Conservation (phyloP, 495 filamentous ascomycete genomes). For the Neurospora sp. region DNA sequence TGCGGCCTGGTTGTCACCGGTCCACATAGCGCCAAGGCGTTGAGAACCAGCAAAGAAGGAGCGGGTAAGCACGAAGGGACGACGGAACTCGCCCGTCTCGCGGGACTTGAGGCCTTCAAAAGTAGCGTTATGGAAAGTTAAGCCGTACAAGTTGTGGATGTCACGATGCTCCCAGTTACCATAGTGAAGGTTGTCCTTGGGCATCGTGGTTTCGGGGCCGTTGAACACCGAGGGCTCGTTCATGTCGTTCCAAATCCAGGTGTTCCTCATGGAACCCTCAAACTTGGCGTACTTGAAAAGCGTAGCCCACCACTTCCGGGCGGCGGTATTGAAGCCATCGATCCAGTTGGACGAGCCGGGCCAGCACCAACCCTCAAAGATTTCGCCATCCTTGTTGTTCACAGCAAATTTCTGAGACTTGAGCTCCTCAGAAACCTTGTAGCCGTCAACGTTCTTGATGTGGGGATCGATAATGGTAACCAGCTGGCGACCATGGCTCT, state of each 20-base stretch:
- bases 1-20: slow-evolving; percentile 86
- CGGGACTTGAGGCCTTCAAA: slow-evolving; percentile 72
- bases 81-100: slow-evolving; percentile 62
- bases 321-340: slow-evolving; percentile 84
- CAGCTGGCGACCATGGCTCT: slow-evolving; percentile 74
- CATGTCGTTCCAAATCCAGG: slow-evolving; percentile 99
- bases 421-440: slow-evolving; percentile 66
- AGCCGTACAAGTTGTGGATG: slow-evolving; percentile 87
- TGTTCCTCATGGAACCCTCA: slow-evolving; percentile 70
- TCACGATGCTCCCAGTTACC: slow-evolving; percentile 95
- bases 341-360: slow-evolving; percentile 93
- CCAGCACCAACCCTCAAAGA: slow-evolving; percentile 98
- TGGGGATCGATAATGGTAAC: slow-evolving; percentile 95
- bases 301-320: slow-evolving; percentile 76
- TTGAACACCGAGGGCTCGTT: slow-evolving; percentile 99
- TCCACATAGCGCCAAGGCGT: slow-evolving; percentile 92
- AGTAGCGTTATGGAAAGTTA: slow-evolving; percentile 90
- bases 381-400: slow-evolving; percentile 78
- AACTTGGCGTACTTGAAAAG: slow-evolving; percentile 83
- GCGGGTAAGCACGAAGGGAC: slow-evolving; percentile 87
- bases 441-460: slow-evolving; percentile 82
- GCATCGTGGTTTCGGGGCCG: slow-evolving; percentile 94
- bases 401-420: slow-evolving; percentile 73
- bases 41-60: slow-evolving; percentile 87
- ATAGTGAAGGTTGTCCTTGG: slow-evolving; percentile 89